Evolutionary conservation across 805 yeast genomes (phyloP).

Genomic region (Priceomyces castillae): DNA sequence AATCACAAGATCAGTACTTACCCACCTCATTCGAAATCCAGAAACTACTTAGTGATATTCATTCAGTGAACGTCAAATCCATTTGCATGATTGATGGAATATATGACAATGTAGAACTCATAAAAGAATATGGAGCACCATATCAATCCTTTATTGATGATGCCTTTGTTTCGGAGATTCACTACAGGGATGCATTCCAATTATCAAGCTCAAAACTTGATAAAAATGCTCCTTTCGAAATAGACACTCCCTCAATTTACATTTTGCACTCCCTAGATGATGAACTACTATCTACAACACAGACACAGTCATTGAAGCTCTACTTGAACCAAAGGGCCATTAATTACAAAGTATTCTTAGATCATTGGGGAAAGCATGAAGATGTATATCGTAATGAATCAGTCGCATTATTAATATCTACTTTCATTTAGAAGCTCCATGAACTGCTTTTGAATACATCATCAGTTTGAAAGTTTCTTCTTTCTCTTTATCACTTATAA

Average conservation of each 20-base stretch:
- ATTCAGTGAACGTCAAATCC: not conserved
- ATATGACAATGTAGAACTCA: constrained; percentile 48
- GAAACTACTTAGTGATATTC: not conserved
- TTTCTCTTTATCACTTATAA: no score
- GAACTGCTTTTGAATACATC: no score
- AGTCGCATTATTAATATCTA: constrained; percentile 26
- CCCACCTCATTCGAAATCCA: not conserved
- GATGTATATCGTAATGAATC: constrained; percentile 51
- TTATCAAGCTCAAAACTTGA: constrained; percentile 13
- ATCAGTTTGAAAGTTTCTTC: no score
- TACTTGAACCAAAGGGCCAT: constrained; percentile 26
- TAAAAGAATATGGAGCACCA: constrained; percentile 55
- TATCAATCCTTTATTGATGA: constrained; percentile 56
- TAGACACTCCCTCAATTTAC: constrained; percentile 15
- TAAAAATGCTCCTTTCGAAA: not conserved
- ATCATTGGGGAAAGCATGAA: constrained; percentile 60
- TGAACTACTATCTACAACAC: constrained; percentile 57
- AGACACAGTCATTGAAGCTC: constrained; percentile 39
- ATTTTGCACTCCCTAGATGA: constrained; percentile 64
- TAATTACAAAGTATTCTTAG: constrained; percentile 15
- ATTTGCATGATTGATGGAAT: constrained; percentile 63
- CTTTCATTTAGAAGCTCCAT: not conserved
- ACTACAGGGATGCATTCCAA: constrained; percentile 25
- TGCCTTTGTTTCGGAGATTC: constrained; percentile 44
- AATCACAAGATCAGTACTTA: not conserved